Evolutionary conservation across 441 rosid species (phyloP), one percentile per base, ranked within the genome.

Genomic region (Brassica balearica): DNA sequence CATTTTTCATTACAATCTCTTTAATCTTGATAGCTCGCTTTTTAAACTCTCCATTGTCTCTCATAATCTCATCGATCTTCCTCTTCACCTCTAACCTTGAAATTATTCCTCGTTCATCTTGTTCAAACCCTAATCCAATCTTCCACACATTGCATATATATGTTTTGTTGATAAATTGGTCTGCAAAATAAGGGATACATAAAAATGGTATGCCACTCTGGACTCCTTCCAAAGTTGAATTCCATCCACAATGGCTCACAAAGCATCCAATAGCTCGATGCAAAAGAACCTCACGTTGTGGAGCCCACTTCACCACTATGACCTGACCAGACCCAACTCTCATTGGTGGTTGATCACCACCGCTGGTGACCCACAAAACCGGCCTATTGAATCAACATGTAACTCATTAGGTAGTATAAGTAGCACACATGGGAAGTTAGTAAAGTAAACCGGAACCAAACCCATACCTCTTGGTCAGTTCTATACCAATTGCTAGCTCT

Each of bases 171-270:
- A 81, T 34, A 68, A 84, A 79, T 20, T 91, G 94, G 51, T 91
- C 94, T n/a, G 88, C 86, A 66, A 84, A 82, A 69, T 60, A 83
- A 11, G 96, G 96, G 73, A 87, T 75, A 46, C 94, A 91, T 46
- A 88, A n/a, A 75, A 89, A 78, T 4, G 92, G 92, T 22, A 87
- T 41, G 3, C 96, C 94, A 69, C 82, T 88, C 80, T 82, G 64
- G 10, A 81, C 73, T 25, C 88, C 91, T 81, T 91, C 96, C 71
- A 85, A 67, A 22, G 87, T 86, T n/a, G 94, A 89, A 61, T 87
- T 89, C 92, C 91, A 91, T 8, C 88, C 94, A 69, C 90, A 88
- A 46, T 86, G 94, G 72, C 88, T 91, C 48, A 91, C 65, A 61
- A 89, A 91, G 78, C 96, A 88, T 70, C 85, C 86, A 32, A 87